Base-by-base conservation (phyloP, 805 yeast species). In the Suhomyces vadensis region DNA sequence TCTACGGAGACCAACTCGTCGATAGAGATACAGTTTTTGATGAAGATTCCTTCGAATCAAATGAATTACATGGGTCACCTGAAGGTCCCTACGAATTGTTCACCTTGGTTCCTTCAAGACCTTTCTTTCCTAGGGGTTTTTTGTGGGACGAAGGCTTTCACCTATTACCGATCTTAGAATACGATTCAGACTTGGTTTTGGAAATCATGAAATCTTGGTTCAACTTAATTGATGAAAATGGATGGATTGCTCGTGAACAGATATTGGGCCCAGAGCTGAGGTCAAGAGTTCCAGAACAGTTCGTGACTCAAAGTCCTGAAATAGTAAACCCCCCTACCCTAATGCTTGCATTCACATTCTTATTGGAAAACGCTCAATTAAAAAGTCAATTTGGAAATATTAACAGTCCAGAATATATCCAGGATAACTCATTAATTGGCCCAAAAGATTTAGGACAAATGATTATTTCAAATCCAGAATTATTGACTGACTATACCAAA, bases 121-220 rank as follows among this genome's bases (percentile, higher is more conserved):
- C 96, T 0, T 88, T 87, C 58, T 94, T 94, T 65, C 98, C 99
- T 3, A 77, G 99, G 50, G 99, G 99, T 0, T 94, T 94, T 58
- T 89, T 87, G 59, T 94, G 99, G 99, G 99, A 94, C 65, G 99
- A 94, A 66, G 99, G 99, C 0, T 94, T 94, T 65, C 97, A 92
- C 62, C 71, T 92, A 47, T 70, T 91, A 31, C 95, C 95, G 6
- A 69, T 94, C 29, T 64, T 87, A 53, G 84, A 85, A 38, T 91
- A 85, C 60, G 98, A 94, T 64, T 75, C 87, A 11, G 96, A 88
- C 57, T 69, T 91, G 35, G 87, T 82, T 0, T 71, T 90, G 48
- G 94, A 88, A 51, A 83, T 94, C 13, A 60, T 91, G 45, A 76
- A 83, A 57, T 86, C 96, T 41, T 94, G 99, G 99, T 87, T 92